A percentile compares a stretch with the other conserved stretches of the same genome.
These are phyloP conservation scores for Wickerhamiella spandovensis DNA, from an alignment of 805 yeast species.

Conservation along the genomic window DNA sequence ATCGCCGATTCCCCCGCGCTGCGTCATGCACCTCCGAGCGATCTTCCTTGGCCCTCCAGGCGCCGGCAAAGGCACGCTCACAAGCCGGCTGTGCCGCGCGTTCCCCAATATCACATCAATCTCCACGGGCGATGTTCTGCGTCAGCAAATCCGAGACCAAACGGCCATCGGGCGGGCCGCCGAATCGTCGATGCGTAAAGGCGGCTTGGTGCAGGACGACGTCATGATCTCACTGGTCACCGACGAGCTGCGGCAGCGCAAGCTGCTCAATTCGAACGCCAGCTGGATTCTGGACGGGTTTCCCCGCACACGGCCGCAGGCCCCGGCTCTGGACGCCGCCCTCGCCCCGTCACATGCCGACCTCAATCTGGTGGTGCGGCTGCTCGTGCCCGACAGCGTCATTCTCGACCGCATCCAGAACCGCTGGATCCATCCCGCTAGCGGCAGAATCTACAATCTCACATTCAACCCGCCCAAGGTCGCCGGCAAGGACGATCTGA, in stretches of 20 bases:
- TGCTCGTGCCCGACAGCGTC: constrained; percentile 75
- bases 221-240: constrained; percentile 52
- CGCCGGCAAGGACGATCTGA: constrained; percentile 70
- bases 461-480: constrained; percentile 82
- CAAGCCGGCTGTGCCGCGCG: constrained; percentile 44
- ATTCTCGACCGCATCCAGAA: constrained; percentile 72
- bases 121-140: constrained; percentile 74
- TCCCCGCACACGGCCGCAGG: constrained; percentile 72
- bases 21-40: constrained; percentile 28
- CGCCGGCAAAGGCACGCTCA: constrained; percentile 86
- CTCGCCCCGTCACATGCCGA: constrained; percentile 25
- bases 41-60: constrained; percentile 90
- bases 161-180: constrained; percentile 39
- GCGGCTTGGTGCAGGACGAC: constrained; percentile 61
- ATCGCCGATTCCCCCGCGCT: not conserved
- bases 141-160: constrained; percentile 46
- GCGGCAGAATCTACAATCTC: constrained; percentile 78
- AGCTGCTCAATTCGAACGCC: constrained; percentile 33
- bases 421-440: constrained; percentile 69
- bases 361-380: constrained; percentile 68
- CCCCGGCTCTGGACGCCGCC: constrained; percentile 40
- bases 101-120: constrained; percentile 44
- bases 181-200: constrained; percentile 40
- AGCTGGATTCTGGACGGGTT: constrained; percentile 85
- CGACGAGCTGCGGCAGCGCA: constrained; percentile 11